Percentiles rank a stretch among this genome's conserved stretches.
Conservation (phyloP, 2,329 filamentous ascomycete species). For the Byssothecium circinans region DNA sequence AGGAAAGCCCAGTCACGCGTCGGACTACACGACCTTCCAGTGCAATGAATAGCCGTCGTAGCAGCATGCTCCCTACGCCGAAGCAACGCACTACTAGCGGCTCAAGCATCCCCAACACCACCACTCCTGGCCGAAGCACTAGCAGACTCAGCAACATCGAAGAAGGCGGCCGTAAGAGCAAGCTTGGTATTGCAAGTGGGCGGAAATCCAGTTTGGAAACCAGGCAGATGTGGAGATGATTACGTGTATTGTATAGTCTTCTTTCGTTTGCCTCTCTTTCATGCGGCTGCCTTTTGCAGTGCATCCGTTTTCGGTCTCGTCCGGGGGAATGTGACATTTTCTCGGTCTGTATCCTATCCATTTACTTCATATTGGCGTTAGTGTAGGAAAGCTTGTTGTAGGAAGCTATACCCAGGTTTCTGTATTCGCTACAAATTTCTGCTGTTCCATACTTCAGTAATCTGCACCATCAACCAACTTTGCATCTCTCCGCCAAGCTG, state of each 20-base stretch:
- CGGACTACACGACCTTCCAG: constrained; percentile 32
- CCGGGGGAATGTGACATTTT: too few species aligned
- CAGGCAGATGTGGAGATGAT: constrained; percentile 26
- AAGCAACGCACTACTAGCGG: constrained; percentile 30
- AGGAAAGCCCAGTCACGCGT: constrained; percentile 34
- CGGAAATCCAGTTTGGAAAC: constrained; percentile 23
- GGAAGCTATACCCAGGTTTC: neutral
- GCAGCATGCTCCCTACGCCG: constrained; percentile 31
- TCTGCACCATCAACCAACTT: too few species aligned
- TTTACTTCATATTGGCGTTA: neutral
- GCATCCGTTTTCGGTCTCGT: too few species aligned
- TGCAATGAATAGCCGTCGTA: constrained; percentile 33
- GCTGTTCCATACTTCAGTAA: too few species aligned
- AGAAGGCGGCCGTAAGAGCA: constrained; percentile 28
- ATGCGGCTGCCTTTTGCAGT: too few species aligned
- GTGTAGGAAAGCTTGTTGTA: neutral
- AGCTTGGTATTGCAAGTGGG: constrained; percentile 10
- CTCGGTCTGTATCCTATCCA: neutral
- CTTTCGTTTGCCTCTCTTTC: neutral
- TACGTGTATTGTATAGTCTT: neutral
- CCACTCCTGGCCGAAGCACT: constrained; percentile 17
- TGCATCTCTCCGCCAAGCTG: too few species aligned
- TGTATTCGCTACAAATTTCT: neutral
- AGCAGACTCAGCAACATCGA: constrained; percentile 29
- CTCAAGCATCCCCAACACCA: constrained; percentile 17